Conservation (phyloP, 805 yeast species). For the Wickerhamiella azymoides region DNA sequence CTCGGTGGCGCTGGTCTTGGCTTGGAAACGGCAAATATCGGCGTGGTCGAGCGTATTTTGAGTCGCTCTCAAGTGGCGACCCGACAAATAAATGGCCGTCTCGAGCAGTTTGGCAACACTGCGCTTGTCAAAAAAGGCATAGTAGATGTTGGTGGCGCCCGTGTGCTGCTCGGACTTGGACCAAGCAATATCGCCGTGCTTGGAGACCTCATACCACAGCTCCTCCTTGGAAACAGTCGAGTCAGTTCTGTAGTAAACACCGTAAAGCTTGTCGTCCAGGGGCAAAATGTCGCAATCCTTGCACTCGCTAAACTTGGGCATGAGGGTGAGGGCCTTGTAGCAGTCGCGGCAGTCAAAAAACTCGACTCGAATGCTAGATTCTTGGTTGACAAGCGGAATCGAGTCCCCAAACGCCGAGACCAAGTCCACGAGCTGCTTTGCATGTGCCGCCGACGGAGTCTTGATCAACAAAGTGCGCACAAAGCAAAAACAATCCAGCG, state of each 20-base stretch:
- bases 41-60: not conserved
- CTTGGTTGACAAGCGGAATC: not conserved
- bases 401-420: slow-evolving; percentile 5
- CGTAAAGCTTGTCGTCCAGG: not conserved
- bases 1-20: not conserved
- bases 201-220: slow-evolving; percentile 6
- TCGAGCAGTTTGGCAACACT: not conserved
- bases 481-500: slow-evolving; percentile 3
- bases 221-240: slow-evolving; percentile 4
- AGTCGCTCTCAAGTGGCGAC: not conserved
- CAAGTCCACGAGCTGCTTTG: not conserved
- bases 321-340: slow-evolving; percentile 1
- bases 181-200: slow-evolving; percentile 8
- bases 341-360: slow-evolving; percentile 5
- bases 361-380: not conserved
- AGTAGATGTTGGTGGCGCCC: not conserved
- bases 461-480: not conserved
- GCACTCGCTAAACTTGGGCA: slow-evolving; percentile 7
- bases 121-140: slow-evolving; percentile 5
- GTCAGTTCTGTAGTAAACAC: not conserved
- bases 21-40: slow-evolving; percentile 2
- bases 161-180: not conserved
- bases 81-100: not conserved
- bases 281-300: not conserved
- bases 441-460: not conserved